Base-by-base conservation (phyloP, 2,329 filamentous ascomycete genomes). In the Chrysoporthe cubensis region DNA sequence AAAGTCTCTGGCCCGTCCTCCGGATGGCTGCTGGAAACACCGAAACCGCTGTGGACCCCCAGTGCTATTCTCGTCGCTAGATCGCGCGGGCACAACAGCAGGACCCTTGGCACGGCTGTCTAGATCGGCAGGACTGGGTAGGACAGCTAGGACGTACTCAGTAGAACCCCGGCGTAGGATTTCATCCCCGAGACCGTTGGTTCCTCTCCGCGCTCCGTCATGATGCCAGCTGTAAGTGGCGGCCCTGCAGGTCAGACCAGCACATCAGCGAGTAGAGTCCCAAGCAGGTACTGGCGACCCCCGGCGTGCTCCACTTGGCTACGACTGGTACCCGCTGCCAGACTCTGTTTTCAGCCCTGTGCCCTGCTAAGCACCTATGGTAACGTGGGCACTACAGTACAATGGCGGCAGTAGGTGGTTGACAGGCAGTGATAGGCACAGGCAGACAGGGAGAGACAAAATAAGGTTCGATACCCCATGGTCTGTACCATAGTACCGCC, bases 241-340 rank as follows among this genome's bases (percentile, higher is more conserved):
- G 6, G 32, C 40, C 32, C 21, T 52, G 60, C 46, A 62, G 34
- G 60, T 62, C 60, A 62, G 60, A 62, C 60, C 60, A 62, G 37
- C 60, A 11, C 60, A 62, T 26, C 60, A 54, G 18, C 32, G 26
- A 21, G 42, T 26, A 26, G 26, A 26, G 26, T 26, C 26, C 26
- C 26, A 26, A 26, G 26, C 26, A 26, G 26, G 26, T 26, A 26
- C 26, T 26, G 26, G 26, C 26, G 26, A 8, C 42, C 21, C 59
- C 42, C 37, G 59, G 32, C 60, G 14, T 40, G 16, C 4, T 18
- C 54, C 54, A 40, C 54, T 18, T 37, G 18, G 9, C 18, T 26
- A 37, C 26, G 26, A 37, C 52, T 26, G 26, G 2, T 11, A 46
- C n/a, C 58, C 26, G 4, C n/a, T 26, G 13, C 40, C 42, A 32